Base-by-base conservation (phyloP, 73 alveolate genomes). In the Symbiodinium natans region DNA sequence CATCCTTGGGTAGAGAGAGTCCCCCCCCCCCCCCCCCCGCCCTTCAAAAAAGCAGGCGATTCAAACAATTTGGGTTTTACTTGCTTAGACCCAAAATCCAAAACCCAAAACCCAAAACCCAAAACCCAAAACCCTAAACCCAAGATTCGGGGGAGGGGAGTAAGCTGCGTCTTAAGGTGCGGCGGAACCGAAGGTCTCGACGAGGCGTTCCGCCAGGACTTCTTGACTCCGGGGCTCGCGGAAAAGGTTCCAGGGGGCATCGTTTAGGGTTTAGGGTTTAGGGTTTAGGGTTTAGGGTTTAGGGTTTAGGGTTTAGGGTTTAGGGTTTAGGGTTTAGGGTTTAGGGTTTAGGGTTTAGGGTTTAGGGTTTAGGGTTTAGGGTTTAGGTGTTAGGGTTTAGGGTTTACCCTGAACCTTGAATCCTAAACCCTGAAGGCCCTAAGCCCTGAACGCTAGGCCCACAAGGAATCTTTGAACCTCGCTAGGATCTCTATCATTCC, bases 101-200 rank as follows among this genome's bases (percentile, higher is more conserved):
- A 6, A 52, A 52, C 31, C 7, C 71, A n/a, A 21, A 52, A 52
- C 15, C 31, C 71, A 10, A 4, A 11, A 52, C 6, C 71, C 71
- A 0, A 25, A 56, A 7, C 75, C 75, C 75, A 7, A 56, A 56
- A 8, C 74, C 74, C 74, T 56, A 21, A 56, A 56, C 74, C 74
- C 74, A 8, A 56, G 15, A 56, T 31, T 2, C 9, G 25, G 36
- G 15, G 3, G 27, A 3, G 38, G 27, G 4, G 40, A 63, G 36
- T 17, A 63, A 63, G 80, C 80, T 17, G 80, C 1, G 80, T n/a
- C n/a, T 15, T 33, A 11, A 88, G 95, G 95, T 88, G 95, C 40
- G 43, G 19, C 2, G 95, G 95, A 15, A 88, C 95, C 21, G 95
- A 88, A 33, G 95, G 86, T 36, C 43, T 88, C 43, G 95, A 52